A percentile compares a stretch with the other conserved stretches of the same genome.
Evolutionary conservation across 2,329 filamentous ascomycete genomes (phyloP).

Genomic region (Canariomyces notabilis): DNA sequence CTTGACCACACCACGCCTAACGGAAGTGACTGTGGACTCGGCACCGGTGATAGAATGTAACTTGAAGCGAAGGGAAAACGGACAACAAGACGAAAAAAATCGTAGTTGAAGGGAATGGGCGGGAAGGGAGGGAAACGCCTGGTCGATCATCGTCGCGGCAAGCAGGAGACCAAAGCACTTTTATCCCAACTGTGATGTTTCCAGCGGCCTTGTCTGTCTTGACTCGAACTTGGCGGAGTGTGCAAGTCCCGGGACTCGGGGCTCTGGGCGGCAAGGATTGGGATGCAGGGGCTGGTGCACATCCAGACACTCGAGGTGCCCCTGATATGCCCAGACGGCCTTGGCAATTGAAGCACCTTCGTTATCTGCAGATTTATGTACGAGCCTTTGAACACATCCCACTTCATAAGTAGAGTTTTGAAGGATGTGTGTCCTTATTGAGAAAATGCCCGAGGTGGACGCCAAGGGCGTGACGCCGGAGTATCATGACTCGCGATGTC

Average conservation of each 20-base stretch:
- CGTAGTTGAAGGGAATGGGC: neutral
- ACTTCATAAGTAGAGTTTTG: neutral
- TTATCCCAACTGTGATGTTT: conserved; percentile 9
- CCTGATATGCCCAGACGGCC: neutral
- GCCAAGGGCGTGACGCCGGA: too few relatives aligned
- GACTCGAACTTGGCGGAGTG: conserved; percentile 5
- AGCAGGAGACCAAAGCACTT: conserved; percentile 7
- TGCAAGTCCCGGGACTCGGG: conserved; percentile 2
- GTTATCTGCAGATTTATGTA: too few relatives aligned
- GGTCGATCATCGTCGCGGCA: conserved; percentile 10
- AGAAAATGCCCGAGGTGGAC: too few relatives aligned
- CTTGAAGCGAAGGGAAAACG: conserved; percentile 4
- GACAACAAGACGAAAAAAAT: neutral
- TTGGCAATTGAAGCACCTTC: neutral
- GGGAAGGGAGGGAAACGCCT: conserved; percentile 7
- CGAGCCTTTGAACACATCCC: neutral
- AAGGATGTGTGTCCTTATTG: too few relatives aligned
- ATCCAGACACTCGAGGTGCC: neutral
- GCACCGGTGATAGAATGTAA: conserved; percentile 3
- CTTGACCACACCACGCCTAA: conserved; percentile 1
- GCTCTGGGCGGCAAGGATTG: conserved; percentile 2
- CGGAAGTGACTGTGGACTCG: neutral
- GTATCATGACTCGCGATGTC: too few relatives aligned
- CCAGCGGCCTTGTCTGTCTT: conserved; percentile 7
- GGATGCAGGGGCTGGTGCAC: conserved; percentile 3